Evolutionary conservation across 148 eudicot species (phyloP).

Genomic region (Cornus suecica): DNA sequence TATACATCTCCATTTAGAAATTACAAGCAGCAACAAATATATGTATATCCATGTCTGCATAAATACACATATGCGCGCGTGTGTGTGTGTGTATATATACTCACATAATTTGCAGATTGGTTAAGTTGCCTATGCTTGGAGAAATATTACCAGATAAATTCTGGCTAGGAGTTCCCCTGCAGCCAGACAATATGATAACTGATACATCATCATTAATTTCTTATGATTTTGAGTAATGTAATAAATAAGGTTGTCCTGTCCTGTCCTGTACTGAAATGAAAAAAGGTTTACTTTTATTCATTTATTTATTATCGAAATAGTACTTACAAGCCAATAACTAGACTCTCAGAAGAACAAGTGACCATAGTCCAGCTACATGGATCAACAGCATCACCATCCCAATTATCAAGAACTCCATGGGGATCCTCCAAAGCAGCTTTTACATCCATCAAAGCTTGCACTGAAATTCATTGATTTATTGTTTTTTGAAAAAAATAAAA

Average conservation of each 20-base stretch:
- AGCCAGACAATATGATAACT: conserved; percentile 9
- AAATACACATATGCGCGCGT: too few species aligned
- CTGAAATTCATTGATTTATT: too few species aligned
- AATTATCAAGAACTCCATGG: conserved; percentile 60
- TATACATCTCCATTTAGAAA: background rate
- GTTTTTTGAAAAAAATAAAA: too few species aligned
- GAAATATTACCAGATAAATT: conserved; percentile 63
- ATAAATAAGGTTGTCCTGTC: background rate
- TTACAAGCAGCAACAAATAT: background rate
- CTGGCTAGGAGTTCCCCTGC: conserved; percentile 73
- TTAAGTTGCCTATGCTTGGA: conserved; percentile 71
- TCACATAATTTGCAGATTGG: conserved; percentile 67
- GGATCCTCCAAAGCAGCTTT: conserved; percentile 50
- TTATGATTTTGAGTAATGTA: background rate
- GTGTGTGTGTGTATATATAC: conserved; percentile 10
- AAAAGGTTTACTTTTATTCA: background rate
- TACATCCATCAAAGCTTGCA: conserved; percentile 64
- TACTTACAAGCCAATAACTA: conserved; percentile 69
- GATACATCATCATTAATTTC: background rate
- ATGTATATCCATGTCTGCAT: background rate
- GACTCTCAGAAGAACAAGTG: conserved; percentile 59
- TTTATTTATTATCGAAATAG: too few species aligned
- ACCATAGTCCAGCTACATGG: conserved; percentile 88
- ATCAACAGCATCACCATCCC: conserved; percentile 76
- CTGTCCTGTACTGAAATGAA: conserved; percentile 4